Base-by-base conservation (phyloP, 352 stramenopile genomes). In the Phytopythium sindhum region DNA sequence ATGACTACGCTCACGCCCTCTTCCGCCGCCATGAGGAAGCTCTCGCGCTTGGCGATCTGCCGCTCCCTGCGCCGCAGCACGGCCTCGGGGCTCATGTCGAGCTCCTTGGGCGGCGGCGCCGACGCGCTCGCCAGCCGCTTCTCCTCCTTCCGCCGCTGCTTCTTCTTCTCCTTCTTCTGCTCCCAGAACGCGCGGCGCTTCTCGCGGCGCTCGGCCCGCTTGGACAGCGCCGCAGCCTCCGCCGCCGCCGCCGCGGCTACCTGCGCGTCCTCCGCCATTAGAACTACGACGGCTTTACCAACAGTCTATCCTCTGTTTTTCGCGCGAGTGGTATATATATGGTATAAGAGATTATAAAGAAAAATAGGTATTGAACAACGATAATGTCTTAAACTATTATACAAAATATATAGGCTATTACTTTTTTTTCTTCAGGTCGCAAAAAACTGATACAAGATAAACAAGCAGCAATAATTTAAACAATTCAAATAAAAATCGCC, bases 131-230 rank as follows among this genome's bases (percentile, higher is more conserved):
- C 77, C 21, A 33, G 53, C 39, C 77, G 70, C 65, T 80, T 78
- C 60, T 81, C 69, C 57, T 79, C 66, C 60, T 85, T 75, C 35
- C 73, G 77, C 64, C 88, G 78, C 58, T 82, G 68, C 63, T 96
- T 96, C 70, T 98, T 98, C 31, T 91, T 73, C 61, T 81, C 79
- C 60, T 96, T 97, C 60, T 86, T 87, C 63, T 91, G 79, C 61
- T 96, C 79, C 72, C 69, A 94, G 57, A 80, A 76, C 63, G 74
- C 69, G 7, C 70, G 76, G n/a, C 73, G 79, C 70, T 91, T 92
- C 57, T 83, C 74, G 56, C 78, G 81, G 33, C 75, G 74, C 60
- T 80, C 77, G 1, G 74, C 72, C 48, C 82, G 77, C 75, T 88
- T 89, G 26, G 80, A 82, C 29, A 80, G n/a, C 23, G 11, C 37